Evolutionary conservation across 1,139 yeast species (phyloP), one percentile per base, ranked within the genome.

Genomic region (Candida tetrigidarum): DNA sequence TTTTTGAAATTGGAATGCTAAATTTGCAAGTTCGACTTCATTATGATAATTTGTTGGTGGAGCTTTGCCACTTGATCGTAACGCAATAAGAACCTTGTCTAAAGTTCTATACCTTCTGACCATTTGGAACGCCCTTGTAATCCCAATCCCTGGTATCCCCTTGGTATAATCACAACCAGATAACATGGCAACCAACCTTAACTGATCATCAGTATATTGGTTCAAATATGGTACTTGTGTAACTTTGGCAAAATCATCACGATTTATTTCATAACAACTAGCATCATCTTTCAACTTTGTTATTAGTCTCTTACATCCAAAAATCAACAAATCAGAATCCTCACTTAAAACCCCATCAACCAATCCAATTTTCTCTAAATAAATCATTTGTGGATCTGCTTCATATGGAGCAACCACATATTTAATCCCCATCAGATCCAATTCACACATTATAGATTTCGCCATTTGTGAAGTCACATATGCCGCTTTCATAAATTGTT

Each of bases 361-460:
- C 1, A 80, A 46, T 0, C 95, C 95, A 0, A 69, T 55, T 48
- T 81, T 81, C 60, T 93, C 99, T 41, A 95, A 72, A 57, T 85
- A 90, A 6, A 93, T 98, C 86, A 95, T 81, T 62, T 95, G 99
- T 0, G 99, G 88, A 62, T 95, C 99, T 0, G 99, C 99, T 66
- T 95, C 99, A 61, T 91, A 95, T 0, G 99, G 99, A 0, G 99
- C 99, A 8, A 95, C 99, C 14, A 93, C 80, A 57, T 81, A 93
- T 50, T 76, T 76, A 39, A 95, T 81, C 1, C 68, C 65, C 41
- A 76, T 71, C n/a, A 62, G 57, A 54, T 83, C 84, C 50, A 95
- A 74, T 52, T 81, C 85, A 27, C 85, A 85, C 64, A 92, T 90
- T 14, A 93, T 75, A 19, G 90, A 79, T 56, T 88, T 87, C 4